Evolutionary conservation across 2,329 filamentous ascomycete genomes (phyloP).

Genomic region (Colletotrichum shisoi): DNA sequence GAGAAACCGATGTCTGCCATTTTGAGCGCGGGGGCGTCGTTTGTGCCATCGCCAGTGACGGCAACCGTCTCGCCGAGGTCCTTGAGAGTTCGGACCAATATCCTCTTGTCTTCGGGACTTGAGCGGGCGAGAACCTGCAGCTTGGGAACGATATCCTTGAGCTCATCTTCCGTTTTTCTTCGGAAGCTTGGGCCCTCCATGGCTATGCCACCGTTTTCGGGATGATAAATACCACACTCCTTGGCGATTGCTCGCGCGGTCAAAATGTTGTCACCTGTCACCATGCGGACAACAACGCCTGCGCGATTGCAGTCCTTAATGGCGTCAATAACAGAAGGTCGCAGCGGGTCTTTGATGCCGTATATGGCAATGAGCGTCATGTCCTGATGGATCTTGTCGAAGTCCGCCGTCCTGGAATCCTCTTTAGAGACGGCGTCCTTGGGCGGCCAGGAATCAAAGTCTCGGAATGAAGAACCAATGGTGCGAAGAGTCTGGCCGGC

Average conservation of each 20-base stretch:
- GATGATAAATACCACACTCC: conserved; percentile 52
- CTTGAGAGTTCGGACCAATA: conserved; percentile 69
- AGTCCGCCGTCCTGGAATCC: conserved; percentile 68
- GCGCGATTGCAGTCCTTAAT: conserved; percentile 69
- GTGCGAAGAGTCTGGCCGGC: conserved; percentile 52
- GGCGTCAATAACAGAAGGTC: conserved; percentile 67
- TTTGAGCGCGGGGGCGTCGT: conserved; percentile 71
- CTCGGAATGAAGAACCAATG: conserved; percentile 52
- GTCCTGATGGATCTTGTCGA: conserved; percentile 54
- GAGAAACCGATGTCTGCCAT: conserved; percentile 73
- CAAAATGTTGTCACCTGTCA: conserved; percentile 61
- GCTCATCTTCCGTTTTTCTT: conserved; percentile 59
- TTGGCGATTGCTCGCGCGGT: conserved; percentile 55
- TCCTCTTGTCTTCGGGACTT: conserved; percentile 73
- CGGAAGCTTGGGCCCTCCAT: conserved; percentile 66
- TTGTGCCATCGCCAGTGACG: conserved; percentile 72
- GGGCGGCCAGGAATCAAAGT: conserved; percentile 62
- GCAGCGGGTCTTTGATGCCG: conserved; percentile 73
- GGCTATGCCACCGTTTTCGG: conserved; percentile 58
- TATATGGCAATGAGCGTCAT: conserved; percentile 58
- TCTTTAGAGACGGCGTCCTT: conserved; percentile 59
- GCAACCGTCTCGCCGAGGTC: conserved; percentile 72
- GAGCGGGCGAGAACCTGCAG: conserved; percentile 74
- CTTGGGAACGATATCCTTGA: conserved; percentile 64
- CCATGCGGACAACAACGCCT: conserved; percentile 72